Percentiles rank a stretch among this genome's conserved stretches.
Conservation (phyloP, 2,329 filamentous ascomycete genomes). For the Aspergillus tubingensis region DNA sequence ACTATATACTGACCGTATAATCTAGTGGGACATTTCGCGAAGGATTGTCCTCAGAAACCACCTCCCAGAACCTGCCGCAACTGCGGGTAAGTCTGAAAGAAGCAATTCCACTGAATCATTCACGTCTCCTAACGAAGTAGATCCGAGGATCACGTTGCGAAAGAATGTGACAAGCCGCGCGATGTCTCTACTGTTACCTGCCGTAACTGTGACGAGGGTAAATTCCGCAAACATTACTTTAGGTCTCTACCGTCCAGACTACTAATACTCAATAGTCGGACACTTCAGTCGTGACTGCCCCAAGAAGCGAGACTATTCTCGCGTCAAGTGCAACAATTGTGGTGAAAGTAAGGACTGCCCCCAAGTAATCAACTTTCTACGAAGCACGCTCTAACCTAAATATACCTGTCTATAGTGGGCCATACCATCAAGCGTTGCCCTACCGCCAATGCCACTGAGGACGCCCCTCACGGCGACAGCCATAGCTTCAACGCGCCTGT, state of each 20-base stretch:
- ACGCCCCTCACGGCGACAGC: conserved; percentile 5
- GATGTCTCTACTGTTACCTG: conserved; percentile 45
- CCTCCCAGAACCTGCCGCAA: conserved; percentile 46
- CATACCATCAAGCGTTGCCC: conserved; percentile 45
- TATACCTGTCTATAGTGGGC: conserved; percentile 36
- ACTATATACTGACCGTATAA: background rate
- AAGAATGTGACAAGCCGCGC: conserved; percentile 47
- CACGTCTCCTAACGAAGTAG: conserved; percentile 22
- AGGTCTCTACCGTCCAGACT: conserved; percentile 20
- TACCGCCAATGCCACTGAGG: conserved; percentile 26
- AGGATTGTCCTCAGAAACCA: conserved; percentile 46
- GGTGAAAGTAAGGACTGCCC: conserved; percentile 40
- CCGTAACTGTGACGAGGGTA: conserved; percentile 50
- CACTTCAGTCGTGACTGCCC: conserved; percentile 49
- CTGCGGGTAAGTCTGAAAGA: conserved; percentile 40
- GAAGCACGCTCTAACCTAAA: background rate
- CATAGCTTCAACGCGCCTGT: background rate
- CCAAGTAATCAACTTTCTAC: background rate
- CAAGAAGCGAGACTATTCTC: conserved; percentile 45
- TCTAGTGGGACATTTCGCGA: conserved; percentile 48
- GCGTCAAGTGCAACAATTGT: conserved; percentile 49
- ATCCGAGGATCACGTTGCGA: conserved; percentile 46
- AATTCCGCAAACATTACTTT: too few relatives aligned
- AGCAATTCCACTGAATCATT: background rate
- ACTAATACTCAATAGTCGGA: conserved; percentile 34